Evolutionary conservation across 1,139 yeast species (phyloP), one percentile per base, ranked within the genome.

Genomic region (Debaryomyces sp.): DNA sequence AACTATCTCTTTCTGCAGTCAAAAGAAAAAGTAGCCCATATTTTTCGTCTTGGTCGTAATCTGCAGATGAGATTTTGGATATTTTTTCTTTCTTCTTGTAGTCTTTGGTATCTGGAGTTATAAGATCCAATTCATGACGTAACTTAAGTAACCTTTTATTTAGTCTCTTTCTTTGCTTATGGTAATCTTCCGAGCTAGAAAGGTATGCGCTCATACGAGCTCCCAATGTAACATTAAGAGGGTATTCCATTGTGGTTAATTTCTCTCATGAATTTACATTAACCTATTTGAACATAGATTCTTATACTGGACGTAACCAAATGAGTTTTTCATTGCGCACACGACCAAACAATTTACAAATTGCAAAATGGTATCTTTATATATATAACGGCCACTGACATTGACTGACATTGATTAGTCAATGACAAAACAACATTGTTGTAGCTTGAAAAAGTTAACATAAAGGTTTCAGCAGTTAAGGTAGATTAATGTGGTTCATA

Each of bases 1-100:
- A 74, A 63, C 85, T 71, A 54, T 87, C 86, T 58, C 94, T 76
- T 64, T 89, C 96, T 0, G 87, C 83, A 9, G 78, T 74, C 51
- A 78, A 68, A 29, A 87, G 70, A 22, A 80, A 64, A 18, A 87
- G 64, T 35, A 66, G 56, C 12, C 83, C 89, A 58, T 66, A 79
- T 47, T 71, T 66, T 9, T 67, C 54, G 57, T 85, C 78, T n/a
- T 60, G 51, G 3, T 64, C 66, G 57, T 82, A 81, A 50, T 82
- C 78, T n/a, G 71, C 80, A 0, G 64, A 50, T 3, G 74, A 58
- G 37, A 85, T 74, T 24, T 69, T 64, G 37, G 76, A 64, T 6
- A 68, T 64, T 59, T 77, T 72, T 50, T 77, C 75, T 50, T 80
- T 78, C 9, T 68, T 62, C 46, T 62, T 63, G 63, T 81, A 84